phyloP scores from a whole-genome alignment of 257 asterid species.

The Solanum bulbocastanum region DNA sequence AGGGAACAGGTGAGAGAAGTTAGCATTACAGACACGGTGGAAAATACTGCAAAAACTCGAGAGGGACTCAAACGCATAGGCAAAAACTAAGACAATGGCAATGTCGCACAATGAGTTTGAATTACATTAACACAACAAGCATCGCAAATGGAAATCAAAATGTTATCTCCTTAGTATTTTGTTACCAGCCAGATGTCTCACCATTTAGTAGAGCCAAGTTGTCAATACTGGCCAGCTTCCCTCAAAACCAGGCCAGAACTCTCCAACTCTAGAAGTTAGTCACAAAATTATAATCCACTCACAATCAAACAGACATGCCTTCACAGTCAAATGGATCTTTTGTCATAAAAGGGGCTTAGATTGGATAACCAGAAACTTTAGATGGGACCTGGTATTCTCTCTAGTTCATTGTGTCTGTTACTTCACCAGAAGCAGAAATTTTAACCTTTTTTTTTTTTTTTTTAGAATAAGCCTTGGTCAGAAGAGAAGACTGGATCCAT shows the following conservation, averaged over 20 bases:
- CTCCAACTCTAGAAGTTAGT: not conserved
- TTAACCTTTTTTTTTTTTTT: not conserved
- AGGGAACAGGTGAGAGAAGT: slow-evolving; percentile 1
- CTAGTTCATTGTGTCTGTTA: not conserved
- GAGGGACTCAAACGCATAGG: not conserved
- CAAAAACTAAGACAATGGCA: not conserved
- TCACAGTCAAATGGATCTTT: not conserved
- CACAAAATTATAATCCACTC: not conserved
- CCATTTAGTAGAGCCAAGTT: not conserved
- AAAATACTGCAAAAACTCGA: not conserved
- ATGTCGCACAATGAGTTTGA: not conserved
- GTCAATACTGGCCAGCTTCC: not conserved
- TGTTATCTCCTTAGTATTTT: not conserved
- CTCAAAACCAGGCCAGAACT: not conserved
- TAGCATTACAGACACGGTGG: not conserved
- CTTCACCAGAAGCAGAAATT: not conserved
- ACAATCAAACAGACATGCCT: not conserved
- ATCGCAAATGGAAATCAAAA: not conserved
- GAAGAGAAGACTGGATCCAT: not conserved
- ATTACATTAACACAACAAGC: not conserved
- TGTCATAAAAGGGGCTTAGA: not conserved
- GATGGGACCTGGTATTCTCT: not conserved
- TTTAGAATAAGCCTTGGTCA: not conserved
- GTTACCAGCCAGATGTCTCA: not conserved
- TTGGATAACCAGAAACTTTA: not conserved